These are phyloP conservation scores for Peronospora farinosa DNA, from an alignment of 352 stramenopile species.

Conservation along the genomic window DNA sequence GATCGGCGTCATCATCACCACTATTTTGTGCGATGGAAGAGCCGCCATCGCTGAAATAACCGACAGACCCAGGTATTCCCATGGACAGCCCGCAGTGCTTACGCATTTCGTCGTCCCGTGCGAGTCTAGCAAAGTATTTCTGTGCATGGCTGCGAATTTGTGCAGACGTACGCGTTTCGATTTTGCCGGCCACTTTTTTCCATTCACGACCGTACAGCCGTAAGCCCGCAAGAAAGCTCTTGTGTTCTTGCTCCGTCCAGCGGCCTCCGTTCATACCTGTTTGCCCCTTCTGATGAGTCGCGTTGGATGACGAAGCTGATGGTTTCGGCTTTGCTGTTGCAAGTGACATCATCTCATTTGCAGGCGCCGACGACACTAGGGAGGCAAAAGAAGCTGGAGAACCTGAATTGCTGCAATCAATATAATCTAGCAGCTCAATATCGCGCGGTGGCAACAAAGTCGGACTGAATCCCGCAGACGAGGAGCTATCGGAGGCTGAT, in stretches of 20 bases:
- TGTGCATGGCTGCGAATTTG: constrained; percentile 82
- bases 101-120: constrained; percentile 64
- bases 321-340: constrained; percentile 18
- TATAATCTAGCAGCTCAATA: constrained; percentile 15
- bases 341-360: constrained; percentile 18
- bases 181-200: constrained; percentile 92
- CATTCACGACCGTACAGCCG: constrained; percentile 94
- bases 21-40: constrained; percentile 55
- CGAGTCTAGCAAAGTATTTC: constrained; percentile 86
- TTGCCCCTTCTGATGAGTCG: constrained; percentile 43
- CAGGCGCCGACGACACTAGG: constrained; percentile 22
- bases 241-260: constrained; percentile 93
- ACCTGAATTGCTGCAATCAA: constrained; percentile 12
- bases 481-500: constrained; percentile 11
- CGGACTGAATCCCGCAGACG: constrained; percentile 6
- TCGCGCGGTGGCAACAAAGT: constrained; percentile 9
- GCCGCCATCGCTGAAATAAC: constrained; percentile 61
- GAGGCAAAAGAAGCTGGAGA: constrained; percentile 26
- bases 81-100: constrained; percentile 35
- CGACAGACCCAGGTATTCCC: constrained; percentile 14
- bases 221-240: constrained; percentile 91
- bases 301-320: constrained; percentile 23
- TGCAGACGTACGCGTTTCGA: constrained; percentile 82
- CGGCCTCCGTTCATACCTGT: constrained; percentile 84
- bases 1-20: constrained; percentile 41